Evolutionary conservation across 148 eudicot species (phyloP), one percentile per base, ranked within the genome.

Genomic region (Vaccinium vitisidaea): DNA sequence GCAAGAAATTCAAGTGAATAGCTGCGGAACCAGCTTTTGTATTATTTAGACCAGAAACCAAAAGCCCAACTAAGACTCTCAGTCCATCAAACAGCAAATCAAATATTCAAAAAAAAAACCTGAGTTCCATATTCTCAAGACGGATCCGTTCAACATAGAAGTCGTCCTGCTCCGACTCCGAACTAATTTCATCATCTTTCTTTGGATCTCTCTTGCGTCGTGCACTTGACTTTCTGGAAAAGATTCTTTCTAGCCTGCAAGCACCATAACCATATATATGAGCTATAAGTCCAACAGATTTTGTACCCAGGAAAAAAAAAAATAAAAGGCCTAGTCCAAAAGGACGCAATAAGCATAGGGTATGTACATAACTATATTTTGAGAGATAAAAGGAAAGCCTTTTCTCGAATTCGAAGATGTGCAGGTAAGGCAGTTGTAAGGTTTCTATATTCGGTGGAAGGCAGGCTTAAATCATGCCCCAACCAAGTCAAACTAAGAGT

Each of bases 71-170:
- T 52, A 52, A 82, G 30, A 70, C 18, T 46, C 55, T 32, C 79
- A 46, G 11, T 67, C 43, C 30, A 53, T 78, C 77, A 54, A 50
- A 39, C 82, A 4, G 69, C 82, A 65, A 88, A 67, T 58, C 23
- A 30, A 65, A 75, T 75, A 70, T 43, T 65, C 81, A n/a, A 61
- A 74, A 30, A 48, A 30, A 69, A 80, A 67, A 94, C 97, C 99
- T 95, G 85, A 96, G 83, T 52, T 93, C 94, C 95, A 97, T 89
- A 83, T 92, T 97, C 84, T 97, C 94, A 61, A 97, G 91, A 79
- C 96, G 95, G 88, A 97, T 90, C 67, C 99, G 92, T 88, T 96
- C 98, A 88, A 95, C 94, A 63, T 61, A 86, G 25, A 94, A 83
- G 56, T 88, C 95, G 83, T 89, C 91, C 87, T 88, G 88, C 16